A percentile compares a stretch with the other conserved stretches of the same genome.
phyloP scores from a whole-genome alignment of 306 rosid species.

The Quercus cerris region DNA sequence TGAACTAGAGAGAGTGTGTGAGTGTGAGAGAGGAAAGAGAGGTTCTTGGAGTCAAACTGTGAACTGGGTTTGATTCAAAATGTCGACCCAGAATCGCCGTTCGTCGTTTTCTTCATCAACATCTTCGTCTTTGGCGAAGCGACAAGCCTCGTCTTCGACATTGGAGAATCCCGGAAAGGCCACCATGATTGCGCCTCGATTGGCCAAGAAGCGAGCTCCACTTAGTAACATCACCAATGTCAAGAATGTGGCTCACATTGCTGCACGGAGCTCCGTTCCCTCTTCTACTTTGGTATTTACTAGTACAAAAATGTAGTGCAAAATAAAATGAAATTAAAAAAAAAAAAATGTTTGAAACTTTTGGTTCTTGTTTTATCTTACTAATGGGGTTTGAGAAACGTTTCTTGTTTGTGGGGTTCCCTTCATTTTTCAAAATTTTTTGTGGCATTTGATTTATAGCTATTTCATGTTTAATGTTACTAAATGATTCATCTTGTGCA shows the following conservation, averaged over 20 bases:
- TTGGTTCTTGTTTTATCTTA: background rate
- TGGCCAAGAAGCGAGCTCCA: slow-evolving; percentile 86
- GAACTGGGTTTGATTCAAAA: slow-evolving; percentile 30
- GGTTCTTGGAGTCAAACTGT: background rate
- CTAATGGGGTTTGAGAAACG: background rate
- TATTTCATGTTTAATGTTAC: background rate
- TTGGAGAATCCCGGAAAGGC: slow-evolving; percentile 40
- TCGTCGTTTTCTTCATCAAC: slow-evolving; percentile 75
- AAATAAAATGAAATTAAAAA: background rate
- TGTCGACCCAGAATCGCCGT: slow-evolving; percentile 74
- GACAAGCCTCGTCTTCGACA: slow-evolving; percentile 53
- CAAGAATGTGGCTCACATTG: slow-evolving; percentile 32
- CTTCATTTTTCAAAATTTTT: background rate
- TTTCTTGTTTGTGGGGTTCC: background rate
- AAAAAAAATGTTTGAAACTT: background rate
- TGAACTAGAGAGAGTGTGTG: background rate
- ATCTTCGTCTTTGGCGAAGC: slow-evolving; percentile 71
- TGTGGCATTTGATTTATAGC: background rate
- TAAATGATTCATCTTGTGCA: background rate
- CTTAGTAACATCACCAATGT: slow-evolving; percentile 75
- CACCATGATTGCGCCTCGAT: slow-evolving; percentile 26
- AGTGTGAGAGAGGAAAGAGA: background rate
- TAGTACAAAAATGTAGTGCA: background rate
- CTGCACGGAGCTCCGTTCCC: slow-evolving; percentile 34
- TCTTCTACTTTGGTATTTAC: slow-evolving; percentile 48